Base-by-base conservation (phyloP, 2,329 filamentous ascomycete genomes). In the Pestalotiopsis sp. region DNA sequence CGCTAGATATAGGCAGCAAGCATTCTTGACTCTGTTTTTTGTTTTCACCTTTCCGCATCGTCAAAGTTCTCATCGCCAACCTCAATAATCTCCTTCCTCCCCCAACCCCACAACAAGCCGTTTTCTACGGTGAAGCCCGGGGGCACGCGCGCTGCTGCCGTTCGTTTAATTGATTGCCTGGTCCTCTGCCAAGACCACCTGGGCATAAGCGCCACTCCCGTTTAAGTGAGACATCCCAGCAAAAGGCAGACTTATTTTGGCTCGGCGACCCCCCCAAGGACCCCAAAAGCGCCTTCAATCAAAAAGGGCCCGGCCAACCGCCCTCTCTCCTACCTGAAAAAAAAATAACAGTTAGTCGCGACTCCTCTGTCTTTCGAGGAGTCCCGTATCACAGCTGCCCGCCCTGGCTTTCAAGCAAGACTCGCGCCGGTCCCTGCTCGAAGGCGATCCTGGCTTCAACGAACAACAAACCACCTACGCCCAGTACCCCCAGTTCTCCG, bases 321-420 rank as follows among this genome's bases (percentile, higher is more conserved):
- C 60, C 66, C 49, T 23, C 40, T 59, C 52, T 61, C 36, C 27
- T 67, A 61, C 62, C 52, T 36, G 31, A 36, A 36, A 36, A 36
- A 36, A 60, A 27, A 57, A 31, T 31, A 58, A 36, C 36, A 36
- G 6, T 9, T 36, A 36, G 45, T 52, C 45, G 45, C 27, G 61
- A 68, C 64, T 66, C 69, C 69, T 70, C 72, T 69, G 68, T 72
- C 74, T 69, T 60, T 40, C 45, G 66, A 73, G 73, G 76, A 73
- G 76, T 76, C 74, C 69, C 67, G 66, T 66, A 20, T 45, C 72
- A 72, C 73, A 78, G 70, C 74, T 75, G 80, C 80, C 80, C 81
- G 80, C 74, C 80, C 80, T 85, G 83, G 83, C 83, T 79, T 80
- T 78, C 73, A 78, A 79, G 76, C 80, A 80, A 73, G 83, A 85